phyloP scores from a whole-genome alignment of 345 rosid species.

The Hibiscus tridactylites region DNA sequence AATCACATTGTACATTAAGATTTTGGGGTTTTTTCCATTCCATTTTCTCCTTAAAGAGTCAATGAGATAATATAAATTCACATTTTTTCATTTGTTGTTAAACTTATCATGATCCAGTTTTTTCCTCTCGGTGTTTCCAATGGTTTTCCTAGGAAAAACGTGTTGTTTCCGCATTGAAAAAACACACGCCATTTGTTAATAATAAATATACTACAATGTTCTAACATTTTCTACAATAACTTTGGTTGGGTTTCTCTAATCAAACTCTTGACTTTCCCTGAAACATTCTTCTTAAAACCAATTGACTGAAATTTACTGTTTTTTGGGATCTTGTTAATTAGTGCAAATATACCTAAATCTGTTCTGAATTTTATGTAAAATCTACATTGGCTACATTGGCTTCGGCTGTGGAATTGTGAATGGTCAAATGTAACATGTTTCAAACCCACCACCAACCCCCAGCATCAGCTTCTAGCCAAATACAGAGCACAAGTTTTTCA shows the following conservation, averaged over 20 bases:
- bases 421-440: neutral
- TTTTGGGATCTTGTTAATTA: neutral
- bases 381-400: neutral
- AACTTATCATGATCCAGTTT: neutral
- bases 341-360: conserved; percentile 16
- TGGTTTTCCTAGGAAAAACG: neutral
- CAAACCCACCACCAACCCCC: conserved; percentile 7
- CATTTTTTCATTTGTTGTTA: neutral
- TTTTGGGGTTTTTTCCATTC: neutral
- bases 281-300: neutral
- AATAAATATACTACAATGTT: too few species aligned
- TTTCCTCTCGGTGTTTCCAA: neutral
- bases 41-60: neutral
- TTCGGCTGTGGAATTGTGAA: neutral
- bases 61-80: neutral
- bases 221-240: neutral
- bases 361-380: neutral
- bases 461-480: neutral
- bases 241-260: neutral
- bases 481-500: neutral
- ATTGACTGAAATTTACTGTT: neutral
- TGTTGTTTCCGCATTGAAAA: neutral
- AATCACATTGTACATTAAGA: neutral
- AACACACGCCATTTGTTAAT: neutral
- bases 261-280: conserved; percentile 3